Evolutionary conservation across 1,284 basidiomycete species (phyloP).

Genomic region (Tilletia walkeri): DNA sequence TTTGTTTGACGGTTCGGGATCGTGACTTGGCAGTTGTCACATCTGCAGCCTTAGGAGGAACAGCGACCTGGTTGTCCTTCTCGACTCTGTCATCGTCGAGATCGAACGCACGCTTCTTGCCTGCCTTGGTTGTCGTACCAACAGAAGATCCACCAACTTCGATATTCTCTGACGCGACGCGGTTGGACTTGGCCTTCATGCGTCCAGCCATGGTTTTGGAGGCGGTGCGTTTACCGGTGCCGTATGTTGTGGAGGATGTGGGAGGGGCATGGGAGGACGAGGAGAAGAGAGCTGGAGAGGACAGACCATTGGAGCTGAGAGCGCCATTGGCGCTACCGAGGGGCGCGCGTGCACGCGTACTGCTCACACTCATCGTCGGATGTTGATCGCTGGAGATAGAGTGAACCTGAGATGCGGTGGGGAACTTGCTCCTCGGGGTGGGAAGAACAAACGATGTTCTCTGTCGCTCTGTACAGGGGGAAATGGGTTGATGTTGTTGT

Average conservation of each 20-base stretch:
- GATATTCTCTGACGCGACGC: neutral
- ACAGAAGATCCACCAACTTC: neutral
- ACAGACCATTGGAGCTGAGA: neutral
- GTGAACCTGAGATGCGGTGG: too few species aligned
- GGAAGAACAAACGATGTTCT: too few species aligned
- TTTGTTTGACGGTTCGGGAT: too few species aligned
- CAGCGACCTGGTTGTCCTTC: neutral
- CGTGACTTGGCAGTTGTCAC: too few species aligned
- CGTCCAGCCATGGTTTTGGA: conserved; percentile 3
- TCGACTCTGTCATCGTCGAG: neutral
- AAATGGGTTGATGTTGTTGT: too few species aligned
- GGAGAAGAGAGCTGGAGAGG: neutral
- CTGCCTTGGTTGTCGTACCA: neutral
- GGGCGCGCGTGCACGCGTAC: neutral
- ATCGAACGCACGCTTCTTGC: neutral
- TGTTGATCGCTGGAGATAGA: neutral
- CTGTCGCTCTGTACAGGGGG: too few species aligned
- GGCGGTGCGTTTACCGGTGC: neutral
- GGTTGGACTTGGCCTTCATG: conserved; percentile 1
- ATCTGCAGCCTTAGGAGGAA: too few species aligned
- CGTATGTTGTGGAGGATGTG: neutral
- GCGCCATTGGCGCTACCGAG: neutral
- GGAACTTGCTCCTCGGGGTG: too few species aligned
- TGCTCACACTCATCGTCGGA: neutral
- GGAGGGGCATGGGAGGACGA: neutral